These are phyloP conservation scores for Cladosporium sp. DNA, from an alignment of 2,329 filamentous ascomycete species.

Conservation along the genomic window DNA sequence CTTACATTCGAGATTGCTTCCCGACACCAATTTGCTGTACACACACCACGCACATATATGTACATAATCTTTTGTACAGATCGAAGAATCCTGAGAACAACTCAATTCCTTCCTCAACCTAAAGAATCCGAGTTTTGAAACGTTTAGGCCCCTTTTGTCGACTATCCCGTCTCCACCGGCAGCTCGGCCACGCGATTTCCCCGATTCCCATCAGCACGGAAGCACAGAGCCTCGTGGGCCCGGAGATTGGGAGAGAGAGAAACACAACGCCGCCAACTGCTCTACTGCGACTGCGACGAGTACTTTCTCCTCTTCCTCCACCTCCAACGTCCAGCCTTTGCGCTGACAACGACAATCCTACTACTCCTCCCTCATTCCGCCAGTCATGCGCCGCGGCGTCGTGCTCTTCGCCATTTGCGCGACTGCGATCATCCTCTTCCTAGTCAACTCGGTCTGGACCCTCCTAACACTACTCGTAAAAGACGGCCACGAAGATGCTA, in stretches of 20 bases:
- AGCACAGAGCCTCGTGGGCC: constrained; percentile 1
- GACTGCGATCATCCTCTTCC: constrained; percentile 61
- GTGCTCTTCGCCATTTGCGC: constrained; percentile 66
- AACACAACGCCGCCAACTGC: constrained; percentile 11
- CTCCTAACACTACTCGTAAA: constrained; percentile 69
- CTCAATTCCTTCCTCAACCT: not conserved
- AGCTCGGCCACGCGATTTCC: constrained; percentile 16
- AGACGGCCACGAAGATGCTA: constrained; percentile 66
- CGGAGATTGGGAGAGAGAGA: constrained; percentile 17
- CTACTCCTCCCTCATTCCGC: not conserved
- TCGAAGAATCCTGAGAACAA: not conserved
- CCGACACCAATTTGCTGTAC: not conserved
- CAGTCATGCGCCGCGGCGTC: constrained; percentile 60
- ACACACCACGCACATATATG: not conserved
- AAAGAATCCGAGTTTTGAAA: constrained; percentile 5
- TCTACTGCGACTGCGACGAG: constrained; percentile 1
- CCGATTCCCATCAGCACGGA: not conserved
- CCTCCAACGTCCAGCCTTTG: constrained; percentile 13
- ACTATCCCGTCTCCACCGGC: constrained; percentile 1
- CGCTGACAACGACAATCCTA: not conserved
- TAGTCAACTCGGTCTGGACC: constrained; percentile 69
- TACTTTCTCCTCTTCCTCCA: not conserved
- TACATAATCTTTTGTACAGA: not conserved
- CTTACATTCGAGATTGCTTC: not conserved
- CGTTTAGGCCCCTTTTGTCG: constrained; percentile 11